Evolutionary conservation across 2,329 filamentous ascomycete species (phyloP), one percentile per base, ranked within the genome.

Genomic region (Hysterium pulicare): DNA sequence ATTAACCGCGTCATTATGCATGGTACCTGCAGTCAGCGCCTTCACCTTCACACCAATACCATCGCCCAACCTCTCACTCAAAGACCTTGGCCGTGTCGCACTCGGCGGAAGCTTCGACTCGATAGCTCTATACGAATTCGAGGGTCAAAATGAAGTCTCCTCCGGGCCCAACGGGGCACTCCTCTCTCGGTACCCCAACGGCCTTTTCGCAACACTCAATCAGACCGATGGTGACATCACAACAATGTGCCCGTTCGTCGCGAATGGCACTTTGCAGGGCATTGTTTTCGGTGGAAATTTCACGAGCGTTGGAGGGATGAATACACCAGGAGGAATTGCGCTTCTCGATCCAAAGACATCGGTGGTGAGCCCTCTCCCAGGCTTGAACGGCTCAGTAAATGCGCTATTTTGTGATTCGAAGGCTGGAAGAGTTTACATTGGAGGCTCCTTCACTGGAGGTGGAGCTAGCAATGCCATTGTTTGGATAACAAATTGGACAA

Each of bases 261-360:
- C 77, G 44, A 78, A 87, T 65, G 86, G 86, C 50, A 77, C 75
- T 5, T 69, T 84, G 43, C 74, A 79, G n/a, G 84, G 86, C 31
- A 79, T 97, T 21, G 79, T 97, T 36, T 78, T 98, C 13, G 93
- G 87, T 42, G 93, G 93, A 36, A 97, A 97, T 71, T 98, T 98
- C 64, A 97, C 93, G 23, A 94, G 88, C 64, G 71, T 98, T 48
- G 87, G 84, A 45, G 83, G 83, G 45, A 77, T 84, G 43, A 72
- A 87, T 59, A 88, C 90, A 2, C 82, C 82, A 40, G 81, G 87
- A 32, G 81, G 87, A 33, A 81, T 94, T 43, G 93, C 90, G 19
- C 66, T 94, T 35, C 90, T 90, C 70, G 81, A 96, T 62, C 81
- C 87, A 3, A 79, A 81, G 50, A 84, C 82, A 4, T 81, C 81